Conservation (phyloP, 2,329 filamentous ascomycete species). For the Elsinoe ampelina region DNA sequence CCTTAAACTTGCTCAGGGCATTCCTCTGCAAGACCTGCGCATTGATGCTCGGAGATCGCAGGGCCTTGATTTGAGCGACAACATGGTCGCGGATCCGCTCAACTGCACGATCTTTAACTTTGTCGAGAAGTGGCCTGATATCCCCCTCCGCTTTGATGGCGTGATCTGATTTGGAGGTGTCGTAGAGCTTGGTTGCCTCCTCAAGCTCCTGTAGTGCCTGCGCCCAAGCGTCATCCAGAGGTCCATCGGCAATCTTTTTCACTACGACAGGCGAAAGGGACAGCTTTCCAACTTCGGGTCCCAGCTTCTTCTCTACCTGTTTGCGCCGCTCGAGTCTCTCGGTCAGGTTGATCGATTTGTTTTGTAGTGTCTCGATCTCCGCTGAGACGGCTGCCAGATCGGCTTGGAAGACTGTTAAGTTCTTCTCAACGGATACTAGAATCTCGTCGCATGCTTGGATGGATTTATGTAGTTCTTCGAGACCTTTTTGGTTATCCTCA, state of each 20-base stretch:
- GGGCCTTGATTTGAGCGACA: constrained; percentile 85
- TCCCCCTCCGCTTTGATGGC: constrained; percentile 72
- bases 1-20: constrained; percentile 78
- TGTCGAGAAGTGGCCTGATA: constrained; percentile 72
- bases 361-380: constrained; percentile 89
- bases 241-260: constrained; percentile 74
- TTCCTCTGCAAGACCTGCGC: constrained; percentile 95
- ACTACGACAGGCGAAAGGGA: constrained; percentile 79
- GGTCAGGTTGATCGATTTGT: constrained; percentile 73
- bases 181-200: constrained; percentile 62
- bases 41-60: constrained; percentile 92
- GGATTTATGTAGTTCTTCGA: constrained; percentile 81
- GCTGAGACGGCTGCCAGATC: constrained; percentile 87
- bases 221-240: constrained; percentile 83
- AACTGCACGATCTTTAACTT: constrained; percentile 78
- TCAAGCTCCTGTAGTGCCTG: constrained; percentile 77
- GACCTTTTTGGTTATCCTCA: constrained; percentile 71
- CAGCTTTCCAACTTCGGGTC: constrained; percentile 83
- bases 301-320: constrained; percentile 77
- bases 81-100: constrained; percentile 91
- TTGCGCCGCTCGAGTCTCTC: constrained; percentile 80
- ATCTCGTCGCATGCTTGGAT: constrained; percentile 88
- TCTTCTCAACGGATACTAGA: constrained; percentile 82
- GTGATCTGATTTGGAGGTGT: constrained; percentile 52
- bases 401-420: constrained; percentile 84